phyloP scores from a whole-genome alignment of 148 eudicot species.

The Camellia granthamiana region DNA sequence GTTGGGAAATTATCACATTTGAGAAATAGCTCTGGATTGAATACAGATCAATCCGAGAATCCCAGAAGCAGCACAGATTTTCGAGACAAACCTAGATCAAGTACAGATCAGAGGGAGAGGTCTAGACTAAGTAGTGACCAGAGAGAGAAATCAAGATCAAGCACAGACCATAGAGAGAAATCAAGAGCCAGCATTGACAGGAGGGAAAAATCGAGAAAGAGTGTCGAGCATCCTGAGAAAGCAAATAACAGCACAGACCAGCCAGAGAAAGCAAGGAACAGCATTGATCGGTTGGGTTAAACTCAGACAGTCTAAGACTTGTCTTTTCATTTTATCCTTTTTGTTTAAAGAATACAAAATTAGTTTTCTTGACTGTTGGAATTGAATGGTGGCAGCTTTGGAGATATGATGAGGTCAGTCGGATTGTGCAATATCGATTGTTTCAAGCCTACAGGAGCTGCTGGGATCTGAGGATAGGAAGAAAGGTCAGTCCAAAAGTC shows the following conservation, averaged over 20 bases:
- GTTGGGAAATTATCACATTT: slow-evolving; percentile 53
- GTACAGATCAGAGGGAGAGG: slow-evolving; percentile 52
- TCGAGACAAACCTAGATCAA: slow-evolving; percentile 41
- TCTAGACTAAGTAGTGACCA: slow-evolving; percentile 49
- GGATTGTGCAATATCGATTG: slow-evolving; percentile 81
- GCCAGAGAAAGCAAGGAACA: slow-evolving; percentile 80
- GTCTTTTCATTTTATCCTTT: background rate
- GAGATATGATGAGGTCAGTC: slow-evolving; percentile 76
- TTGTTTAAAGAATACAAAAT: background rate
- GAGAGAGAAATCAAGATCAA: slow-evolving; percentile 63
- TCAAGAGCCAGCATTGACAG: slow-evolving; percentile 69
- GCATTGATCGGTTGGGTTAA: slow-evolving; percentile 71
- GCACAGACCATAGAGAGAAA: slow-evolving; percentile 61
- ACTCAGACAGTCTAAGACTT: background rate
- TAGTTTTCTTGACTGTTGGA: slow-evolving; percentile 24
- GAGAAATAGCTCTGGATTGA: slow-evolving; percentile 36
- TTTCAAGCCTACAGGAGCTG: slow-evolving; percentile 62
- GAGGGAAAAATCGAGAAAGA: slow-evolving; percentile 60
- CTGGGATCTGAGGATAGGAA: slow-evolving; percentile 26
- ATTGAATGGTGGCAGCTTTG: slow-evolving; percentile 54
- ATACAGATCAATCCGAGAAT: slow-evolving; percentile 49
- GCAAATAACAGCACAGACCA: slow-evolving; percentile 45
- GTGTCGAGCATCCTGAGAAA: slow-evolving; percentile 48
- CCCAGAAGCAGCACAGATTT: slow-evolving; percentile 66
- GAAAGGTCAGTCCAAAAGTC: slow-evolving; percentile 20